Conservation (phyloP, 2,329 filamentous ascomycete species). For the Stachybotrys chlorohalonatus region DNA sequence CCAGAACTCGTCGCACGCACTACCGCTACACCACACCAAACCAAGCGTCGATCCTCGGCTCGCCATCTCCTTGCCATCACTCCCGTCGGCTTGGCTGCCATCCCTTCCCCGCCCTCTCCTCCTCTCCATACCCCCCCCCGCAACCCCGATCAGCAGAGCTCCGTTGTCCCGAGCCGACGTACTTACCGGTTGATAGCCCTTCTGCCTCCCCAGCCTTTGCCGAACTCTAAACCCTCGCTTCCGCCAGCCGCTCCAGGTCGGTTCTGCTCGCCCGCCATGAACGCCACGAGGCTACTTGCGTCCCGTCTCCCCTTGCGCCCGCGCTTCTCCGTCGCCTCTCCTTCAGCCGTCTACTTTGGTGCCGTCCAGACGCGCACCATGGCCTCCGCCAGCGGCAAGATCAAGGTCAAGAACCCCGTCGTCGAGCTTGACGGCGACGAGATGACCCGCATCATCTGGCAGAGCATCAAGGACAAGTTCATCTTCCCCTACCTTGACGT, state of each 20-base stretch:
- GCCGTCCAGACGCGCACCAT: conserved; percentile 39
- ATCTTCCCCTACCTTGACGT: conserved; percentile 94
- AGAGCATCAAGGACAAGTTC: conserved; percentile 98
- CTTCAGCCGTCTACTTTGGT: conserved; percentile 53
- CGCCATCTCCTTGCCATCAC: background rate
- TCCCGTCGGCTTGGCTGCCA: background rate
- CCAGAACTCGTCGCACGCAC: too few species aligned
- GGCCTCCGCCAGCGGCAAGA: conserved; percentile 63
- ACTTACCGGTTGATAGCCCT: background rate
- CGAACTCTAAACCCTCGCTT: background rate
- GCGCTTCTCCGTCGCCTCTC: conserved; percentile 29
- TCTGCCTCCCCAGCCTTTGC: background rate
- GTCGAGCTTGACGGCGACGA: conserved; percentile 92
- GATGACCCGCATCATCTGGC: conserved; percentile 99
- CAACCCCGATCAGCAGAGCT: background rate
- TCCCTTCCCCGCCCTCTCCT: background rate
- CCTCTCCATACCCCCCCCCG: background rate
- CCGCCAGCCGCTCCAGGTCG: conserved; percentile 9
- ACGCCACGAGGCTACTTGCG: conserved; percentile 18
- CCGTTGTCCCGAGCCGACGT: background rate
- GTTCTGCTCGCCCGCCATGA: conserved; percentile 16
- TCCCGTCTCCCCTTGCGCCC: conserved; percentile 14
- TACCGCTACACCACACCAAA: too few species aligned
- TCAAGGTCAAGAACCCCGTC: conserved; percentile 98
- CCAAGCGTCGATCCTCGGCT: background rate